Conservation (phyloP, 441 rosid species). For the Viola pubescens region DNA sequence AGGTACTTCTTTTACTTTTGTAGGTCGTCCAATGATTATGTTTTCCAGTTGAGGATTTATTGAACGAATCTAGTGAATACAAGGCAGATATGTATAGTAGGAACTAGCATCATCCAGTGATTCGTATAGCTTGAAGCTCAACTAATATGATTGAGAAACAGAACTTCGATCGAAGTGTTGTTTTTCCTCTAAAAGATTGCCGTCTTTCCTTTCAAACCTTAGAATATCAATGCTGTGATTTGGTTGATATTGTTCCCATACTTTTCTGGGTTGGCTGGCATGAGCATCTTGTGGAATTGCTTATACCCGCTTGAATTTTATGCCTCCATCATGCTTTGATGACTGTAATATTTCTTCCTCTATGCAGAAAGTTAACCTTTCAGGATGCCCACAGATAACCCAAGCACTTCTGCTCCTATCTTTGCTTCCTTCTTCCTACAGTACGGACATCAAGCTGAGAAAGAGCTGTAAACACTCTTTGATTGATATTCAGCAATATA, state of each 20-base stretch:
- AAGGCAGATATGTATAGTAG: too few relatives aligned
- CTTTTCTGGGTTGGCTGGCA: not conserved
- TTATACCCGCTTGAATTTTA: not conserved
- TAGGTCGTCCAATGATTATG: constrained; percentile 13
- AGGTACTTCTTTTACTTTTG: constrained; percentile 33
- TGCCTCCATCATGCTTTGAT: constrained; percentile 2
- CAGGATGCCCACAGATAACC: constrained; percentile 62
- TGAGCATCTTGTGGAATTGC: not conserved
- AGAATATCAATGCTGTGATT: too few relatives aligned
- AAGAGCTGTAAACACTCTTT: constrained; percentile 27
- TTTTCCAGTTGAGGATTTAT: too few relatives aligned
- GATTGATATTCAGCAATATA: constrained; percentile 25
- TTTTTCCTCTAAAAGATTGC: too few relatives aligned
- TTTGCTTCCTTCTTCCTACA: constrained; percentile 35
- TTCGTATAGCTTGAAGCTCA: too few relatives aligned
- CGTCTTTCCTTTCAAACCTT: too few relatives aligned
- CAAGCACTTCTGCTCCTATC: constrained; percentile 41
- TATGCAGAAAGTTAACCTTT: constrained; percentile 56
- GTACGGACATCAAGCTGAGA: constrained; percentile 21
- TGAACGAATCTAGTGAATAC: too few relatives aligned
- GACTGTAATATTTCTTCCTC: constrained; percentile 17
- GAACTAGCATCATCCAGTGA: too few relatives aligned
- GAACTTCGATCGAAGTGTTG: too few relatives aligned
- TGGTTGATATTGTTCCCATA: too few relatives aligned
- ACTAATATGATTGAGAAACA: too few relatives aligned